Evolutionary conservation across 257 asterid genomes (phyloP), one percentile per base, ranked within the genome.

Genomic region (Capsicum baccatum): DNA sequence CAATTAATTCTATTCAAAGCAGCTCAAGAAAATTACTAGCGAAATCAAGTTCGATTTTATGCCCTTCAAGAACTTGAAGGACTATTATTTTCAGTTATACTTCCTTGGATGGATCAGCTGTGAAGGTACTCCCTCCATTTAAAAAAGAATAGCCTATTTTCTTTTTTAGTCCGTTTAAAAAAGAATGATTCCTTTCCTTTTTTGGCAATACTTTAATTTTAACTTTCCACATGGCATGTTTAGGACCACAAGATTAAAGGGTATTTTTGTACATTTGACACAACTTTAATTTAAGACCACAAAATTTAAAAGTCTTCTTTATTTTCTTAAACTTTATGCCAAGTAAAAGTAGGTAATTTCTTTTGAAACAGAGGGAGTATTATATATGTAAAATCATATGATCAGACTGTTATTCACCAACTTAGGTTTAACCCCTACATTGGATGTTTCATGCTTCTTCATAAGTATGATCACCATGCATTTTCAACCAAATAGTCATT

Each of bases 11-110:
- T 15, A 92, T 95, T 81, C 98, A 95, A 84, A 92, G 74, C 21
- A 97, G 98, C 54, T 85, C 95, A 14, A 90, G 94, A 88, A 95
- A 94, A 86, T 84, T 94, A 83, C 83, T 95, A 9, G 94, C 88
- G 19, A 95, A 92, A 89, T 88, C 93, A 47, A 87, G 84, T 86
- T 97, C 98, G 3, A 85, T 26, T 95, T 19, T 78, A 92, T 48
- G 87, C 98, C 16, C 50, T 95, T 60, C 92, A 95, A 87, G 95
- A 88, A 56, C 83, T 87, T 80, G 97, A 94, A 57, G 98, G 95
- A 44, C 84, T 90, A 68, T 85, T 95, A 74, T 94, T 92, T 79
- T 86, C 95, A 50, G 97, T 93, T 35, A 91, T 58, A 89, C 91
- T 86, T 92, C 93, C 15, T 69, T 86, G 9, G 98, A 95, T 80